These are phyloP conservation scores for Fulvia fulva DNA, from an alignment of 2,329 filamentous ascomycete genomes.

Conservation along the genomic window DNA sequence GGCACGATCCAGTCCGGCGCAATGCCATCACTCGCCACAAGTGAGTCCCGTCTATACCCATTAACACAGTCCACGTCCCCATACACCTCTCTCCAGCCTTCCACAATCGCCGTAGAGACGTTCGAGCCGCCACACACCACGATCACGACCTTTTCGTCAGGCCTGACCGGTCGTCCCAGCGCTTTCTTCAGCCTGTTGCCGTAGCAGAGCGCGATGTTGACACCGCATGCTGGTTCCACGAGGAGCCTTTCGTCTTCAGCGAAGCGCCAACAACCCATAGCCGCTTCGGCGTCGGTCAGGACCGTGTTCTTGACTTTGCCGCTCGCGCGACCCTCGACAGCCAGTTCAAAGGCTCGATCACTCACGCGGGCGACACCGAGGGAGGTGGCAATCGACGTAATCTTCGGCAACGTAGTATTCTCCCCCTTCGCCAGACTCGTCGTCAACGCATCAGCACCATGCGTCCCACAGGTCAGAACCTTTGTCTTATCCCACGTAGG, in stretches of 20 bases:
- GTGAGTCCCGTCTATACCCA: background rate
- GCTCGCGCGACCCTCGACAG: conserved; percentile 34
- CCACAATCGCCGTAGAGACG: conserved; percentile 50
- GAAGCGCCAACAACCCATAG: conserved; percentile 69
- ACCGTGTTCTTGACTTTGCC: conserved; percentile 59
- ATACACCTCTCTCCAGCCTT: conserved; percentile 45
- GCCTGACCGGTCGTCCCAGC: conserved; percentile 57
- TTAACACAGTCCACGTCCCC: conserved; percentile 4
- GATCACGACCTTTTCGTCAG: conserved; percentile 70
- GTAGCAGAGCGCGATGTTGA: conserved; percentile 69
- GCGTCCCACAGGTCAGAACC: conserved; percentile 73
- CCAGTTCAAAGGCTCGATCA: conserved; percentile 64
- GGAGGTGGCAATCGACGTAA: conserved; percentile 71
- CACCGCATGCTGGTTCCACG: conserved; percentile 82
- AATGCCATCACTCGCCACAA: background rate
- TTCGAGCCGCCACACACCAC: conserved; percentile 72
- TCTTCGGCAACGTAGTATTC: conserved; percentile 59
- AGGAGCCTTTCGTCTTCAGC: conserved; percentile 78
- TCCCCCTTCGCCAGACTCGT: conserved; percentile 54
- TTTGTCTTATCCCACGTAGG: conserved; percentile 35
- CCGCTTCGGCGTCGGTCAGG: conserved; percentile 72
- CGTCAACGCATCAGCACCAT: conserved; percentile 66
- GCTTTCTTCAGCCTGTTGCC: conserved; percentile 57
- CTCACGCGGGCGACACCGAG: conserved; percentile 69
- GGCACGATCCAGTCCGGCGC: background rate